These are phyloP conservation scores for Ganoderma leucocontextum DNA, from an alignment of 1,284 basidiomycete species.

Conservation along the genomic window DNA sequence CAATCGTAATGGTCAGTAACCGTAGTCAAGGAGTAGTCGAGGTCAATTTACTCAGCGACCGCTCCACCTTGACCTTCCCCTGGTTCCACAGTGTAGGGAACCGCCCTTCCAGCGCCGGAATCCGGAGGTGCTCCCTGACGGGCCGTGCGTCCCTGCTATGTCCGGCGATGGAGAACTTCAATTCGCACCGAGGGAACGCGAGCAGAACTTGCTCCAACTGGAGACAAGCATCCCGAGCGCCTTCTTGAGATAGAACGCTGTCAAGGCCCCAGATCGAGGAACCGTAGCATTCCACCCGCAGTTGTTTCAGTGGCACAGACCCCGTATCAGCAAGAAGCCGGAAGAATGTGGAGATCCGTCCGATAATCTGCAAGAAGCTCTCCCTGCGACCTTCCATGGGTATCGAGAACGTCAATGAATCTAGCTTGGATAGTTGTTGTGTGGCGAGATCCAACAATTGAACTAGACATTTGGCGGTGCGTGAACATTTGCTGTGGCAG, in stretches of 20 bases:
- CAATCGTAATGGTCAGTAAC: not conserved
- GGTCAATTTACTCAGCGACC: not conserved
- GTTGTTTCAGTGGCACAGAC: not conserved
- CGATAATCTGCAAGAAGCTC: not conserved
- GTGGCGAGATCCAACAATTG: not conserved
- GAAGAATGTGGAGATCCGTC: not conserved
- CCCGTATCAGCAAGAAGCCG: not conserved
- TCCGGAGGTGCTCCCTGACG: not conserved
- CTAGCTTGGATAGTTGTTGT: not conserved
- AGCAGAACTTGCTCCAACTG: not conserved
- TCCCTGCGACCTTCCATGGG: not conserved
- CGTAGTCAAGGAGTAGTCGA: not conserved
- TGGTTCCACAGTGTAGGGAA: not conserved
- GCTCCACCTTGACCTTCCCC: not conserved
- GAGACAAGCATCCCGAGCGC: not conserved
- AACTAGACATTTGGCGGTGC: not conserved
- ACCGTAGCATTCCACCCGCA: constrained; percentile 3
- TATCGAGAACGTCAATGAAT: not conserved
- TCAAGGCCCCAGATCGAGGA: not conserved
- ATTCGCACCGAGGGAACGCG: not conserved
- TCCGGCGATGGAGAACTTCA: not conserved
- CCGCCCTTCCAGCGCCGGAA: not conserved
- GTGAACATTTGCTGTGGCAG: not conserved
- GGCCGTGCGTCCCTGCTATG: not conserved
- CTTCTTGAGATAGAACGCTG: not conserved